phyloP scores from a whole-genome alignment of 2,329 filamentous ascomycete genomes.

The Hypomyces perniciosus region DNA sequence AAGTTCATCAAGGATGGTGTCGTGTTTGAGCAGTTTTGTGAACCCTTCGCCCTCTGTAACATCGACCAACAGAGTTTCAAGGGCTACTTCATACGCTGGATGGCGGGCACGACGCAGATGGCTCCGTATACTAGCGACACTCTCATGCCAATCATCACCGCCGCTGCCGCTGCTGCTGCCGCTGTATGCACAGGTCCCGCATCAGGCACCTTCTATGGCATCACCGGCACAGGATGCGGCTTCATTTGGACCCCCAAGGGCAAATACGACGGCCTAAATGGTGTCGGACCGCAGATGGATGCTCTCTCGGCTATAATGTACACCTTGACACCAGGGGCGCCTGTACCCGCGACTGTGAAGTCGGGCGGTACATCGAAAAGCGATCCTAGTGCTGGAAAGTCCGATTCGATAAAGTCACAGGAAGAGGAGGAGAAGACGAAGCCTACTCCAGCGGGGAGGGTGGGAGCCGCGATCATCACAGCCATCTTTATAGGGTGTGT shows the following conservation, averaged over 20 bases:
- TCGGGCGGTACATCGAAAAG: conserved; percentile 56
- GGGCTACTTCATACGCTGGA: conserved; percentile 65
- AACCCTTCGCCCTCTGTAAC: conserved; percentile 55
- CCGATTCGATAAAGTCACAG: conserved; percentile 22
- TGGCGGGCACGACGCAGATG: conserved; percentile 49
- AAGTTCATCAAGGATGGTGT: conserved; percentile 51
- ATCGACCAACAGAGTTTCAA: conserved; percentile 71
- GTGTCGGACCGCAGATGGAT: conserved; percentile 66
- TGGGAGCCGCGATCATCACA: conserved; percentile 52
- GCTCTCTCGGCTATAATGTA: conserved; percentile 59
- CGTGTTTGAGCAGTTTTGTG: conserved; percentile 63
- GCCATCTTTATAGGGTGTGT: conserved; percentile 43
- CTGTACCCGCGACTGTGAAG: conserved; percentile 43
- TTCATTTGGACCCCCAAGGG: conserved; percentile 52
- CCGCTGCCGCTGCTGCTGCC: conserved; percentile 48
- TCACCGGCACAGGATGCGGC: conserved; percentile 58
- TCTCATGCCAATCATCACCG: conserved; percentile 46
- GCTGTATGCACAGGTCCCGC: conserved; percentile 44
- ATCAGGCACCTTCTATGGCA: conserved; percentile 41
- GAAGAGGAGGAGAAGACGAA: conserved; percentile 21
- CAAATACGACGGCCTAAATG: conserved; percentile 52
- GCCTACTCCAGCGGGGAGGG: conserved; percentile 46
- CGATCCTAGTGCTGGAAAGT: conserved; percentile 40
- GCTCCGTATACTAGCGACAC: conserved; percentile 45
- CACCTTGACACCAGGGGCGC: conserved; percentile 42